Evolutionary conservation across 2,329 filamentous ascomycete species (phyloP).

Genomic region (Colletotrichum truncatum): DNA sequence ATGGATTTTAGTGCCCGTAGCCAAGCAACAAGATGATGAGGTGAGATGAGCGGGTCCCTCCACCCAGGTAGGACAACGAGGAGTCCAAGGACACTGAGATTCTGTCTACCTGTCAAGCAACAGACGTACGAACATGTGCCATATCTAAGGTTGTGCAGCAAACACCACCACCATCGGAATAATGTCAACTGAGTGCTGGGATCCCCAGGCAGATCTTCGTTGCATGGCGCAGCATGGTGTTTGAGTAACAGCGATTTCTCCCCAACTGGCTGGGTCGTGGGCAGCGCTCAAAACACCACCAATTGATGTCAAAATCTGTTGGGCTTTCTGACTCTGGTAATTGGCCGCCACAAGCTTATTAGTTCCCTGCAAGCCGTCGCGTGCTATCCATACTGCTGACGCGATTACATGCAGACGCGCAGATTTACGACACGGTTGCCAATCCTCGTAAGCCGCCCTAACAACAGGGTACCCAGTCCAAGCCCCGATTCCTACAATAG

Average conservation of each 20-base stretch:
- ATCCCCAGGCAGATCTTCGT: conserved; percentile 16
- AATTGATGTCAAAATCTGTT: neutral
- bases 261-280: neutral
- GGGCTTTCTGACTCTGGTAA: neutral
- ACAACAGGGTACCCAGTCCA: neutral
- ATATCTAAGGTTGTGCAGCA: neutral
- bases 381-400: neutral
- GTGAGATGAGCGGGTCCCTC: neutral
- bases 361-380: conserved; percentile 9
- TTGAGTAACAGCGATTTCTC: neutral
- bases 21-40: neutral
- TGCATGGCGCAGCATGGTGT: conserved; percentile 6
- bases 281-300: neutral
- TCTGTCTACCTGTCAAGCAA: neutral
- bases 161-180: neutral
- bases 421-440: conserved; percentile 6
- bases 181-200: conserved; percentile 4
- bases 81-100: no score
- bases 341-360: neutral
- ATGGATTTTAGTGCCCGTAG: neutral
- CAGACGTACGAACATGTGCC: neutral
- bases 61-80: no score
- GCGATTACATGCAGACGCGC: conserved; percentile 12
- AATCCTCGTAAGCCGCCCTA: conserved; percentile 16
- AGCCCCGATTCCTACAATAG: neutral